These are phyloP conservation scores for Clitocybe nebularis DNA, from an alignment of 1,284 basidiomycete species.

Conservation along the genomic window DNA sequence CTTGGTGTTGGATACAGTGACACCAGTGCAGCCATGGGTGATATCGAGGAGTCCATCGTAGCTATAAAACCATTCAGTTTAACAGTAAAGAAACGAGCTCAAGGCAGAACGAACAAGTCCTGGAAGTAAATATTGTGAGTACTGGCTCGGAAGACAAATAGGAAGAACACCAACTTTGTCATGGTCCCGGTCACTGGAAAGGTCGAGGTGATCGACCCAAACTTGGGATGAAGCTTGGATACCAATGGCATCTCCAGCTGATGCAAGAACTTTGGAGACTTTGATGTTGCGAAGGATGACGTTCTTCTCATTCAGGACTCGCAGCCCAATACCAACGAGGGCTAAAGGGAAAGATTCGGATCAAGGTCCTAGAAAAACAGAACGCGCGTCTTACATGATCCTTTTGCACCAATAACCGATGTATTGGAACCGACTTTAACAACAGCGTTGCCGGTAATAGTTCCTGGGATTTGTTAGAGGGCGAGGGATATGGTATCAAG, in stretches of 20 bases:
- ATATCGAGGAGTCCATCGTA: slow-evolving; percentile 39
- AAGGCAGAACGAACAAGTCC: slow-evolving; percentile 25
- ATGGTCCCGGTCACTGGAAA: slow-evolving; percentile 41
- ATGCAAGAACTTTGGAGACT: slow-evolving; percentile 43
- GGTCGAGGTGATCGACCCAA: slow-evolving; percentile 45
- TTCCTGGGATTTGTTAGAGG: slow-evolving; percentile 18
- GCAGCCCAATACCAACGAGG: slow-evolving; percentile 37
- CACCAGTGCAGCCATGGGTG: slow-evolving; percentile 36
- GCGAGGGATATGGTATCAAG: not conserved
- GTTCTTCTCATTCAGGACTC: slow-evolving; percentile 37
- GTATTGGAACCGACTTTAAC: slow-evolving; percentile 34
- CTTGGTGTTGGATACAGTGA: slow-evolving; percentile 38
- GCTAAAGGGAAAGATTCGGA: slow-evolving; percentile 18
- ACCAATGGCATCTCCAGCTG: slow-evolving; percentile 39
- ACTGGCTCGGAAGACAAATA: not conserved
- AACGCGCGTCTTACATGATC: slow-evolving; percentile 11
- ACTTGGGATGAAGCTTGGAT: slow-evolving; percentile 40
- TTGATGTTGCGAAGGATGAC: slow-evolving; percentile 49
- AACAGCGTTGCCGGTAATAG: slow-evolving; percentile 30
- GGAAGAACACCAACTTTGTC: slow-evolving; percentile 29
- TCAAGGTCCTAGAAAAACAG: too few relatives aligned
- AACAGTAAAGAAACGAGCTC: not conserved
- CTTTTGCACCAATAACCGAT: slow-evolving; percentile 23
- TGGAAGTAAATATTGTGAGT: slow-evolving; percentile 3
- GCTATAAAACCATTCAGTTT: slow-evolving; percentile 21